A percentile compares a stretch with the other conserved stretches of the same genome.
Evolutionary conservation across 2,329 filamentous ascomycete species (phyloP).

Genomic region (Cryphonectria nitschkei): DNA sequence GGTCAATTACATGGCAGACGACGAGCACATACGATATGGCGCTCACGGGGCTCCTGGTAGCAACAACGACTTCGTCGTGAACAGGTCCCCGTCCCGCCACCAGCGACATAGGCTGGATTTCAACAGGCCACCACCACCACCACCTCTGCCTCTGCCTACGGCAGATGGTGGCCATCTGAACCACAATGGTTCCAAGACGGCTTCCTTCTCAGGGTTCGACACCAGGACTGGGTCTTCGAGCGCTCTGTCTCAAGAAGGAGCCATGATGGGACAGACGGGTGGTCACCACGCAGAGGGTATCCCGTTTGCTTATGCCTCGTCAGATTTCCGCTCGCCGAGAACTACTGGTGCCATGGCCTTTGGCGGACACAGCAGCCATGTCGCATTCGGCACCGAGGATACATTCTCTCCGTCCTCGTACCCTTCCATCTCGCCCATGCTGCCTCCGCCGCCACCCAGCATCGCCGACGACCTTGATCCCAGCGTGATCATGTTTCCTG

Average conservation of each 20-base stretch:
- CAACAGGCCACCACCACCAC: slow-evolving; percentile 46
- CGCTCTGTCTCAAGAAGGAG: slow-evolving; percentile 34
- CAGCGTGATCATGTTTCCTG: slow-evolving; percentile 34
- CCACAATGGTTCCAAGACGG: slow-evolving; percentile 44
- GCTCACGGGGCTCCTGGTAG: background rate
- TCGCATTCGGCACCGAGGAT: slow-evolving; percentile 25
- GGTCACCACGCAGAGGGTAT: slow-evolving; percentile 44
- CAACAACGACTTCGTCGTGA: background rate
- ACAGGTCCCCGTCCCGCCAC: slow-evolving; percentile 20
- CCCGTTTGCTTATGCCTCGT: slow-evolving; percentile 37
- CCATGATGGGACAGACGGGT: slow-evolving; percentile 43
- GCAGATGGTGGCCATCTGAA: slow-evolving; percentile 57
- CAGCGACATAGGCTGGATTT: slow-evolving; percentile 43
- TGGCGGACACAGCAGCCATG: slow-evolving; percentile 15
- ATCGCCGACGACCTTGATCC: slow-evolving; percentile 34
- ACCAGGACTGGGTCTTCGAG: slow-evolving; percentile 27
- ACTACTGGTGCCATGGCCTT: slow-evolving; percentile 31
- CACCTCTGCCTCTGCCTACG: slow-evolving; percentile 36
- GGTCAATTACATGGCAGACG: slow-evolving; percentile 21
- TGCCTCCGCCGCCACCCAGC: slow-evolving; percentile 52
- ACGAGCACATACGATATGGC: slow-evolving; percentile 16
- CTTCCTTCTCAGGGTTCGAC: slow-evolving; percentile 32
- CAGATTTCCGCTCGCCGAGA: slow-evolving; percentile 30
- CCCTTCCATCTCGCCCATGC: slow-evolving; percentile 50
- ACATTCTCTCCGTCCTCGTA: slow-evolving; percentile 53